Base-by-base conservation (phyloP, 805 yeast species). In the Metschnikowia koreensis region DNA sequence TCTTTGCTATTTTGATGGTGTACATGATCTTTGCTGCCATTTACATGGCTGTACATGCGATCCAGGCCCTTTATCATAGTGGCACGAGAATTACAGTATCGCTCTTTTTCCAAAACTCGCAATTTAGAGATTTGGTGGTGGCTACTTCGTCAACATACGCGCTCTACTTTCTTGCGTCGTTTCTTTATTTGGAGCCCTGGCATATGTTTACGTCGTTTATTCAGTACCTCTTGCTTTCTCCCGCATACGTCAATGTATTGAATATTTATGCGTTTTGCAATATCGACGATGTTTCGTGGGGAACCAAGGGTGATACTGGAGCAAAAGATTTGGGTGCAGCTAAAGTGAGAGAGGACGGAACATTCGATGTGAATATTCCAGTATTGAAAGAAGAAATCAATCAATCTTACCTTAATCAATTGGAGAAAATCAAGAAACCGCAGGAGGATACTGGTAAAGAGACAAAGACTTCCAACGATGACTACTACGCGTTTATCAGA, bases 281-380 rank as follows among this genome's bases (percentile, higher is more conserved):
- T 66, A 81, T 84, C 71, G 87, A 83, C 63, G 88, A 83, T 67
- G 80, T 83, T 44, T 83, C 88, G 1, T 83, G 88, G 88, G 88
- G 88, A 52, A 83, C 88, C n/a, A 83, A 84, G 65, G 88, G 88
- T 39, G 81, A 82, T 41, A 74, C 76, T n/a, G 80, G 86, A 3
- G 82, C 82, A 6, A 75, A 69, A 36, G 81, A 79, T 38, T 73
- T 83, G 63, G 86, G 87, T 47, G 76, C 69, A 1, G 82, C 80
- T 11, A 80, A 76, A 58, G 76, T 74, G 38, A 71, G 75, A 48
- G 81, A 78, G 49, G 82, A 79, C 57, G 85, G 84, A 59, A 75
- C 79, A 36, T 76, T 79, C 46, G 84, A 81, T 44, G 80, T 83
- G 45, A 82, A 80, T 65, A 60, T 83, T 64, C 73, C 78, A 51